These are phyloP conservation scores for Tuber microsphaerosporum DNA, from an alignment of 495 filamentous ascomycete species.

Conservation along the genomic window DNA sequence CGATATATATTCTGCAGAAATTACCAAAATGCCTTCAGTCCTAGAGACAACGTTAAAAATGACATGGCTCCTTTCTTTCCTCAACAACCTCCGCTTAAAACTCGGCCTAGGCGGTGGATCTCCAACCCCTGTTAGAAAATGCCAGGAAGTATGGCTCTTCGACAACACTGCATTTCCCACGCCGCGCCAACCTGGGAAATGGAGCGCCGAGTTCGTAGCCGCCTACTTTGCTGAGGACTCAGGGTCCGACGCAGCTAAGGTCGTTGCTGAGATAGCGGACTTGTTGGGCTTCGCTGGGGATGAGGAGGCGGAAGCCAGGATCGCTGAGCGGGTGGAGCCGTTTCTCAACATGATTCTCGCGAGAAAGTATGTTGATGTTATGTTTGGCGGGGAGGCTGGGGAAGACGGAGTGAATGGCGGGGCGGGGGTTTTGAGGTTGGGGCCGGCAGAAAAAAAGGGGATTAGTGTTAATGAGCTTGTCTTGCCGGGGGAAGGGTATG, in stretches of 20 bases:
- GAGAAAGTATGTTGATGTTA: conserved; percentile 55
- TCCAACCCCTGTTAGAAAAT: conserved; percentile 22
- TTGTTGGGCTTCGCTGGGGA: conserved; percentile 60
- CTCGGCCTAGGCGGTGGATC: conserved; percentile 11
- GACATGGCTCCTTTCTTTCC: not conserved
- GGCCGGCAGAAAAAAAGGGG: conserved; percentile 63
- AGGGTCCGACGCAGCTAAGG: conserved; percentile 56
- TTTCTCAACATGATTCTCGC: conserved; percentile 71
- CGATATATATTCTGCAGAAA: not conserved
- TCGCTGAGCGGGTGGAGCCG: conserved; percentile 63
- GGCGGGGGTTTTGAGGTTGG: conserved; percentile 51
- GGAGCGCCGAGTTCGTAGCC: conserved; percentile 73
- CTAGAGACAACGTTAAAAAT: not conserved
- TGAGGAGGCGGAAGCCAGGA: conserved; percentile 55
- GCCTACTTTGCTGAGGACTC: conserved; percentile 68
- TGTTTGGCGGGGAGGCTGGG: conserved; percentile 43
- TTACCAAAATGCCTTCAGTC: not conserved
- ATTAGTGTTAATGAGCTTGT: conserved; percentile 56
- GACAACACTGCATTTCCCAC: conserved; percentile 78
- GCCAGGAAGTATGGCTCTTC: conserved; percentile 74
- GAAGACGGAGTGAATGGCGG: conserved; percentile 25
- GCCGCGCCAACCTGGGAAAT: conserved; percentile 45
- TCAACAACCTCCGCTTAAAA: conserved; percentile 21
- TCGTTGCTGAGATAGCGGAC: conserved; percentile 64
- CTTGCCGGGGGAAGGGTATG: conserved; percentile 43